Conservation (phyloP, 2,329 filamentous ascomycete genomes). For the Fusarium palustre region DNA sequence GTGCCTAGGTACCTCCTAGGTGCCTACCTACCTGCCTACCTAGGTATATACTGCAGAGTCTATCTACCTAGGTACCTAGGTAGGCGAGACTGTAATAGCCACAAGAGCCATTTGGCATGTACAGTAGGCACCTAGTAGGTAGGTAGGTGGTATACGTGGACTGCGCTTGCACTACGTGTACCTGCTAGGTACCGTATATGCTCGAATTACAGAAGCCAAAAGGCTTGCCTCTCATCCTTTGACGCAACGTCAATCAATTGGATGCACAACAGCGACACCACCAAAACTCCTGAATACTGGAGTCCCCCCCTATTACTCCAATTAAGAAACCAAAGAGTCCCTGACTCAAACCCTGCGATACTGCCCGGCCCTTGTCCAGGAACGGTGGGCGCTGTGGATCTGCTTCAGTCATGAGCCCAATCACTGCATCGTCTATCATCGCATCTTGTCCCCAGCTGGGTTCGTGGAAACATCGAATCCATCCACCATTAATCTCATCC, state of each 20-base stretch:
- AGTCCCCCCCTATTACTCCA: constrained; percentile 23
- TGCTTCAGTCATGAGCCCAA: constrained; percentile 29
- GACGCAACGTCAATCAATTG: constrained; percentile 37
- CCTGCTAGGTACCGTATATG: background rate
- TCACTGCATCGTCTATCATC: constrained; percentile 29
- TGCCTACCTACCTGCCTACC: too few species aligned
- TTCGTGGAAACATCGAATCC: constrained; percentile 43
- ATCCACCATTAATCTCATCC: constrained; percentile 29
- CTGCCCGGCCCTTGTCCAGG: constrained; percentile 39
- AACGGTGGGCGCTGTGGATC: constrained; percentile 44
- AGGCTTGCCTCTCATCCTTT: constrained; percentile 5
- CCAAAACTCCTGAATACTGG: constrained; percentile 38
- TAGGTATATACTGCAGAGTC: too few species aligned
- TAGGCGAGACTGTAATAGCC: constrained; percentile 3
- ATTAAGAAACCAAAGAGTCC: constrained; percentile 35
- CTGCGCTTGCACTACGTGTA: background rate
- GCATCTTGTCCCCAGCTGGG: constrained; percentile 34
- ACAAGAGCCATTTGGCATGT: too few species aligned
- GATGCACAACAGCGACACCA: constrained; percentile 37
- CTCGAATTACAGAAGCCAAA: background rate
- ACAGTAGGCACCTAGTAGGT: too few species aligned
- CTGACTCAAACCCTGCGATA: constrained; percentile 46
- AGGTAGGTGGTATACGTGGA: too few species aligned
- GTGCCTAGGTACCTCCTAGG: too few species aligned
- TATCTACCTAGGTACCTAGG: too few species aligned